Conservation (phyloP, 2,329 filamentous ascomycete species). For the Botrytis medusae region DNA sequence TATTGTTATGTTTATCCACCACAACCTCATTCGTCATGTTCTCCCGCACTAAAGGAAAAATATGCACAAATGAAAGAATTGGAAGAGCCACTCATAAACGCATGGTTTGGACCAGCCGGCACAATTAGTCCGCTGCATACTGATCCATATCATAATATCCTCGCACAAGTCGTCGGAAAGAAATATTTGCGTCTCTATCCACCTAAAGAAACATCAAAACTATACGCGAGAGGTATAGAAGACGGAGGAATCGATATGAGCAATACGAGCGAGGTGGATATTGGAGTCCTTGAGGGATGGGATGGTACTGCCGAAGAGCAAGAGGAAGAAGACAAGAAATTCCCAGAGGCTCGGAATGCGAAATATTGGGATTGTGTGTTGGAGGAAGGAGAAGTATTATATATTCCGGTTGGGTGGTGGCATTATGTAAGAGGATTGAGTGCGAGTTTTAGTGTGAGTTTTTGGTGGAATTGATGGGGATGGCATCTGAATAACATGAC, state of each 20-base stretch:
- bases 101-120: slow-evolving; percentile 85
- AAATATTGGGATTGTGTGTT: slow-evolving; percentile 69
- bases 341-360: slow-evolving; percentile 30
- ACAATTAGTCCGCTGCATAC: slow-evolving; percentile 94
- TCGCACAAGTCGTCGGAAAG: slow-evolving; percentile 82
- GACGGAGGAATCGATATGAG: slow-evolving; percentile 79
- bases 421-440: slow-evolving; percentile 88
- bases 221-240: slow-evolving; percentile 64
- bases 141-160: slow-evolving; percentile 89
- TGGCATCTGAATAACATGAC: not conserved
- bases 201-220: slow-evolving; percentile 56
- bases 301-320: slow-evolving; percentile 42
- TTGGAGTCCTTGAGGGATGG: slow-evolving; percentile 67
- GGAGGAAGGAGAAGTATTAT: slow-evolving; percentile 77
- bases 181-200: slow-evolving; percentile 93
- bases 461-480: slow-evolving; percentile 73
- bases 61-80: slow-evolving; percentile 45
- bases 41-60: slow-evolving; percentile 42
- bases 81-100: slow-evolving; percentile 72
- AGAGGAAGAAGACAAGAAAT: slow-evolving; percentile 28
- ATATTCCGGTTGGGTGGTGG: slow-evolving; percentile 96
- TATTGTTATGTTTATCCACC: slow-evolving; percentile 76
- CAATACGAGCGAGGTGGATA: slow-evolving; percentile 80
- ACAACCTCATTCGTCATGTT: slow-evolving; percentile 49
- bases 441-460: slow-evolving; percentile 90